Conservation (phyloP, 148 eudicot genomes). For the Fallopia convolvulus region DNA sequence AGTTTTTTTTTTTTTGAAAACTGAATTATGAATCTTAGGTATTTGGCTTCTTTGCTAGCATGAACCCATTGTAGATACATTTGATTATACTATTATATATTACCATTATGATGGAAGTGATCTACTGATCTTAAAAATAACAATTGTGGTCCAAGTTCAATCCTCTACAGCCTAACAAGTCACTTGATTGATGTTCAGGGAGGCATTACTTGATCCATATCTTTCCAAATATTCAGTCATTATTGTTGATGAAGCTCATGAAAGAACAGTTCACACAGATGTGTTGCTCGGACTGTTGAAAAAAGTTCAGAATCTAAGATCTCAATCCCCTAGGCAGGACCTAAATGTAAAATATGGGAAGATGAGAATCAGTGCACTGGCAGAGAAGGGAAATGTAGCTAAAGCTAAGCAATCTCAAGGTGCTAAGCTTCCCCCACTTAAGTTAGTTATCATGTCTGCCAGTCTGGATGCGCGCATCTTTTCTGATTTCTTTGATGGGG, state of each 20-base stretch:
- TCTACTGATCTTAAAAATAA: neutral
- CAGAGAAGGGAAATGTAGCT: constrained; percentile 30
- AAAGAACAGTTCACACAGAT: constrained; percentile 97
- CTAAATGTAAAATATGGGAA: constrained; percentile 21
- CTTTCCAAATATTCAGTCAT: constrained; percentile 83
- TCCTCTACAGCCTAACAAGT: constrained; percentile 14
- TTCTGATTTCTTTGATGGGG: constrained; percentile 82
- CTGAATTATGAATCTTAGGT: neutral
- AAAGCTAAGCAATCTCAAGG: constrained; percentile 23
- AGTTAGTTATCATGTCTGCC: constrained; percentile 93
- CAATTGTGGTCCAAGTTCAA: neutral
- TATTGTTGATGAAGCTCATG: constrained; percentile 95
- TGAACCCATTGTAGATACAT: neutral
- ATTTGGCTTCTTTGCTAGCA: neutral
- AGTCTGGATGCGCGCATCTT: constrained; percentile 86
- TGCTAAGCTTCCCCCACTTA: constrained; percentile 51
- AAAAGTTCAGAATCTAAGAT: constrained; percentile 67
- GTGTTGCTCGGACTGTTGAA: constrained; percentile 89
- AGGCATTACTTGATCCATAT: constrained; percentile 81
- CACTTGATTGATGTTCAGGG: constrained; percentile 48
- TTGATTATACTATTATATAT: neutral
- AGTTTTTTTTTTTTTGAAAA: neutral
- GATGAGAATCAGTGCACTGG: constrained; percentile 19
- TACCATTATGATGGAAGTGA: neutral
- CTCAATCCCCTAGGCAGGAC: constrained; percentile 22